phyloP scores from a whole-genome alignment of 805 yeast genomes.

The Vanderwaltozyma tropicalis region DNA sequence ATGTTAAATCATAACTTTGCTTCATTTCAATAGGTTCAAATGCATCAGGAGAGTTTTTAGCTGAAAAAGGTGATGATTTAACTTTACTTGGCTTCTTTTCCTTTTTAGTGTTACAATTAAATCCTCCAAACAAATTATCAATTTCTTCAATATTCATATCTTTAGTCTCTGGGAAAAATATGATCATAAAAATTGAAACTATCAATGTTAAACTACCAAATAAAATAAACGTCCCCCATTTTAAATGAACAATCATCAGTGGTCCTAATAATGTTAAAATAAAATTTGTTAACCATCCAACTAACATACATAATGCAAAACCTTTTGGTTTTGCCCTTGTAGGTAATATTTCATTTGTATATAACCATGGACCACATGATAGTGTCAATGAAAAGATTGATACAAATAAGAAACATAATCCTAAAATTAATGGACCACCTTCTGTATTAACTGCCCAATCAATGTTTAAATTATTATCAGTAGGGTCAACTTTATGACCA shows the following conservation, averaged over 20 bases:
- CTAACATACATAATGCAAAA: constrained; percentile 35
- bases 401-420: constrained; percentile 35
- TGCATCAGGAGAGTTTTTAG: too few relatives aligned
- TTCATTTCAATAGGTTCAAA: too few relatives aligned
- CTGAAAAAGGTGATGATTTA: too few relatives aligned
- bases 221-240: constrained; percentile 33
- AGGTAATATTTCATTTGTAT: constrained; percentile 41
- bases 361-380: constrained; percentile 39
- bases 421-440: constrained; percentile 36
- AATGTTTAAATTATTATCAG: constrained; percentile 25
- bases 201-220: constrained; percentile 29
- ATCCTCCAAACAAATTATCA: constrained; percentile 12
- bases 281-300: constrained; percentile 36
- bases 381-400: constrained; percentile 39
- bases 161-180: constrained; percentile 38
- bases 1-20: too few relatives aligned
- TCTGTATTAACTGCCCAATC: constrained; percentile 32
- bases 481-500: constrained; percentile 28
- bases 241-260: constrained; percentile 25
- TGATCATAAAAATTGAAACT: constrained; percentile 25
- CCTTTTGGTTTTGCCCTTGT: constrained; percentile 37
- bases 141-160: constrained; percentile 21
- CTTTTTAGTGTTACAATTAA: not conserved
- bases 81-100: not conserved
- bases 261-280: constrained; percentile 34